Evolutionary conservation across 2,329 filamentous ascomycete species (phyloP).

Genomic region (Trichoderma breve): DNA sequence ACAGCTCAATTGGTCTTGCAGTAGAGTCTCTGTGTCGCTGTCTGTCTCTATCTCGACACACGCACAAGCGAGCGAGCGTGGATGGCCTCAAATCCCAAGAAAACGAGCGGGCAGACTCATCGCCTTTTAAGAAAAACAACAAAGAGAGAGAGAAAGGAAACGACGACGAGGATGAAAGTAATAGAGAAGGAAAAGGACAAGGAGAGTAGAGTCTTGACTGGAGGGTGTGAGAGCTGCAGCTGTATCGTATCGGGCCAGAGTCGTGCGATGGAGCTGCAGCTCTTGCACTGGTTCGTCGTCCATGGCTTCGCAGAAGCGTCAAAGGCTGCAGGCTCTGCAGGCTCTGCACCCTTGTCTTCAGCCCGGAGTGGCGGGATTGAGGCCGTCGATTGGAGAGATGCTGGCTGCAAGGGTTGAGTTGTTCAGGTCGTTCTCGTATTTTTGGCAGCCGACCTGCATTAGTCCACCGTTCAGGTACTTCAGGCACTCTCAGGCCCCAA

Average conservation of each 20-base stretch:
- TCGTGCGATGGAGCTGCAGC: slow-evolving; percentile 17
- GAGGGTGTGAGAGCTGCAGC: slow-evolving; percentile 10
- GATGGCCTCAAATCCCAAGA: neutral
- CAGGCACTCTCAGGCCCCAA: neutral
- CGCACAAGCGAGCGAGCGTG: slow-evolving; percentile 1
- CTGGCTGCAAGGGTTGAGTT: slow-evolving; percentile 6
- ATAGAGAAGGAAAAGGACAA: neutral
- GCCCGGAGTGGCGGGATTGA: slow-evolving; percentile 18
- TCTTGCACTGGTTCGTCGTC: slow-evolving; percentile 4
- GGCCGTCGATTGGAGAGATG: slow-evolving; percentile 17
- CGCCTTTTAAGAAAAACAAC: neutral
- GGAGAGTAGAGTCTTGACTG: neutral
- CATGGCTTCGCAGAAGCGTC: neutral
- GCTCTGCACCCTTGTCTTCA: slow-evolving; percentile 1
- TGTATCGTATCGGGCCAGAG: slow-evolving; percentile 12
- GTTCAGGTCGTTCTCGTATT: slow-evolving; percentile 23
- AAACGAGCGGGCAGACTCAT: slow-evolving; percentile 3
- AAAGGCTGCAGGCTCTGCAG: neutral
- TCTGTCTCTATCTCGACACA: neutral
- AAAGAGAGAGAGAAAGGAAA: neutral
- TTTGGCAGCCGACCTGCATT: slow-evolving; percentile 20
- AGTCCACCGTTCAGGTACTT: slow-evolving; percentile 4
- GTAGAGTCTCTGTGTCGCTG: neutral
- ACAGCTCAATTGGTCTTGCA: neutral
- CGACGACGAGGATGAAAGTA: neutral